Percentiles rank a stretch among this genome's conserved stretches.
Evolutionary conservation across 352 stramenopile genomes (phyloP).

Genomic region (Phytopythium cucurbitacearum): DNA sequence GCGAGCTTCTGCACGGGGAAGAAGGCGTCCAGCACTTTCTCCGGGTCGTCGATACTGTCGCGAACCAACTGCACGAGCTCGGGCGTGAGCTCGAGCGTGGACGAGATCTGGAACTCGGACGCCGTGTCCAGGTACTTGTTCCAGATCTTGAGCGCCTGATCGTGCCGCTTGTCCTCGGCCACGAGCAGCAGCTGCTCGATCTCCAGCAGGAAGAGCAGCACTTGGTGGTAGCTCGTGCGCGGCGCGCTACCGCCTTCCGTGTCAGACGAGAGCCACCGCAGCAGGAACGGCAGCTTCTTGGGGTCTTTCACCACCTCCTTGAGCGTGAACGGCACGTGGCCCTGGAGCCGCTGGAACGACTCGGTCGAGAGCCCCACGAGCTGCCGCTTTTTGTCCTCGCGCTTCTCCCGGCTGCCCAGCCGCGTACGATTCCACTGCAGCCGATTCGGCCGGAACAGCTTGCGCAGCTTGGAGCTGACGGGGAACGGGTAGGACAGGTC

Average conservation of each 20-base stretch:
- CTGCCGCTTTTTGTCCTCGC: constrained; percentile 38
- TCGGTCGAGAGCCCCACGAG: constrained; percentile 41
- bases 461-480: constrained; percentile 73
- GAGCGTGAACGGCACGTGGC: constrained; percentile 76
- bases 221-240: constrained; percentile 59
- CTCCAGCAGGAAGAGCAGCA: constrained; percentile 80
- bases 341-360: constrained; percentile 72
- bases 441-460: constrained; percentile 62
- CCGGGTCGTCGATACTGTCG: constrained; percentile 46
- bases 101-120: constrained; percentile 82
- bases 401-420: not conserved
- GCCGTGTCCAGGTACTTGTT: constrained; percentile 80
- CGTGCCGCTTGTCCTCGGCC: constrained; percentile 50
- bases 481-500: constrained; percentile 48
- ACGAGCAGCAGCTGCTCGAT: constrained; percentile 78
- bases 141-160: constrained; percentile 82
- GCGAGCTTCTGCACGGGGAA: constrained; percentile 83
- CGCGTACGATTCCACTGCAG: constrained; percentile 49
- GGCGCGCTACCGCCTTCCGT: constrained; percentile 26
- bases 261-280: constrained; percentile 71
- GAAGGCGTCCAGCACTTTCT: constrained; percentile 67
- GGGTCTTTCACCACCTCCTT: constrained; percentile 85
- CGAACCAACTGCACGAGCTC: constrained; percentile 75
- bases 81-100: constrained; percentile 71
- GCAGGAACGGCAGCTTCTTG: constrained; percentile 79